These are phyloP conservation scores for Geosmithia morbida DNA, from an alignment of 2,329 filamentous ascomycete genomes.

Conservation along the genomic window DNA sequence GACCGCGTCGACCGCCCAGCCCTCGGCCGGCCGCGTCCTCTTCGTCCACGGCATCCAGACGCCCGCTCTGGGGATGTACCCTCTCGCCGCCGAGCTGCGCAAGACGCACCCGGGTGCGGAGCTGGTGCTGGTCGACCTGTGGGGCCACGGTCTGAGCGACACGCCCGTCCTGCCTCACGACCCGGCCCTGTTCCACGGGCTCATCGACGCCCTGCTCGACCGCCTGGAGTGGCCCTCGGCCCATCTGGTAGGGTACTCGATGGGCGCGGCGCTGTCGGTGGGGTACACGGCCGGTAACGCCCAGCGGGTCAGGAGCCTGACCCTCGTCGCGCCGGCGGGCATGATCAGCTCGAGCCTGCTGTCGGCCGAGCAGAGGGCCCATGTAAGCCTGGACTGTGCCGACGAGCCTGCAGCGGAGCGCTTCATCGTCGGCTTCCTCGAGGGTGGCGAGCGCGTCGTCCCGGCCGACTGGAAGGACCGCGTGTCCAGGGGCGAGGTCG, in stretches of 20 bases:
- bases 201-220: conserved; percentile 23
- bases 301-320: conserved; percentile 15
- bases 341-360: conserved; percentile 16
- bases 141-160: conserved; percentile 37
- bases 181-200: conserved; percentile 22
- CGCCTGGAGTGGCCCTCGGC: conserved; percentile 23
- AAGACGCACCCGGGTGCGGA: conserved; percentile 18
- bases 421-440: conserved; percentile 14
- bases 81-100: conserved; percentile 21
- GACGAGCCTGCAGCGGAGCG: conserved; percentile 14
- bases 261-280: conserved; percentile 25
- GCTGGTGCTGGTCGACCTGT: conserved; percentile 30
- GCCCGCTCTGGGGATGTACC: conserved; percentile 29
- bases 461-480: conserved; percentile 27
- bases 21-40: conserved; percentile 14
- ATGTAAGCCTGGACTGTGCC: conserved; percentile 5
- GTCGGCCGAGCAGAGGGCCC: conserved; percentile 9
- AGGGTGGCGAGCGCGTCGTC: conserved; percentile 25
- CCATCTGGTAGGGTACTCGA: conserved; percentile 34
- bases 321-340: conserved; percentile 32
- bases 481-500: conserved; percentile 24
- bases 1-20: neutral
- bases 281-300: conserved; percentile 19
- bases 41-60: conserved; percentile 37
- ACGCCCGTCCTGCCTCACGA: conserved; percentile 28